Evolutionary conservation across 305 asterid species (phyloP).

Genomic region (Solanum hybrid): DNA sequence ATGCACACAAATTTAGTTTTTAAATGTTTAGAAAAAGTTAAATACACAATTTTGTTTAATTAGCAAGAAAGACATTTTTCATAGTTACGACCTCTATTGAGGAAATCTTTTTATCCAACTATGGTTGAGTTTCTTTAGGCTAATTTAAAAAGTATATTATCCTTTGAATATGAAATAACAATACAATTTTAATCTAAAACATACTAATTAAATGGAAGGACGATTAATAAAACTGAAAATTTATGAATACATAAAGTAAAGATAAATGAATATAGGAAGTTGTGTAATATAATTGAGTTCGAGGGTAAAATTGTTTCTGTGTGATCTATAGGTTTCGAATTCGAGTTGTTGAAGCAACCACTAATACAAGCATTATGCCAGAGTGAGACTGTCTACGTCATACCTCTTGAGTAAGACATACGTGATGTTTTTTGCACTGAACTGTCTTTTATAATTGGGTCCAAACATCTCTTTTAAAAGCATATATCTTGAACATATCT

Average conservation of each 20-base stretch:
- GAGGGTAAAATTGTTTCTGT: rapidly evolving
- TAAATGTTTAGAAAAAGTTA: neutral
- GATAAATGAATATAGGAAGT: neutral
- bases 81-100: neutral
- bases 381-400: neutral
- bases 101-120: neutral
- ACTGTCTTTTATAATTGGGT: neutral
- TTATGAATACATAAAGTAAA: neutral
- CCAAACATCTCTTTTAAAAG: neutral
- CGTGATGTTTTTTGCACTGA: neutral
- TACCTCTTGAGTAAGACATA: neutral
- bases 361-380: too few species aligned
- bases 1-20: neutral
- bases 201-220: neutral
- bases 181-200: neutral
- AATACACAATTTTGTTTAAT: neutral
- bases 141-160: neutral
- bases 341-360: neutral
- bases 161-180: neutral
- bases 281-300: neutral
- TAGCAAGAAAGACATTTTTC: neutral
- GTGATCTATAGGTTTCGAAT: neutral
- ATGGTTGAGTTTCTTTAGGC: neutral
- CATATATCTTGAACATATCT: neutral
- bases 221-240: neutral